Evolutionary conservation across 805 yeast genomes (phyloP).

Genomic region (Zygosaccharomyces gambellarensis): DNA sequence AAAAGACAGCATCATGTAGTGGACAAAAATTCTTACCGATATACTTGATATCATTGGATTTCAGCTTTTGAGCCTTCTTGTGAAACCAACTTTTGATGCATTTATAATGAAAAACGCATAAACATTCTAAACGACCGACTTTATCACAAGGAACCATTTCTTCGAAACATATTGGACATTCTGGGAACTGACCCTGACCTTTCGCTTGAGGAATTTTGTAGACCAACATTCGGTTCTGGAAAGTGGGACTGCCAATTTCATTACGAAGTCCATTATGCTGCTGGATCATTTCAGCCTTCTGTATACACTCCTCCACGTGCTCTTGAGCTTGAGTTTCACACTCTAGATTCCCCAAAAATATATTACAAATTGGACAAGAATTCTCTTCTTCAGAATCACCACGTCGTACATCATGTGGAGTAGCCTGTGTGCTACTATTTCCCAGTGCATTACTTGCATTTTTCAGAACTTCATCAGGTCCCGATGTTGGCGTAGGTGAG

Average conservation of each 20-base stretch:
- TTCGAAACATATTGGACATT: slow-evolving; percentile 93
- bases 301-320: slow-evolving; percentile 70
- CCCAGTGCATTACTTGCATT: slow-evolving; percentile 11
- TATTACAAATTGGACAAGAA: slow-evolving; percentile 41
- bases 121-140: slow-evolving; percentile 88
- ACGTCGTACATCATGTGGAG: slow-evolving; percentile 9
- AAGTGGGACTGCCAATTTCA: slow-evolving; percentile 37
- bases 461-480: slow-evolving; percentile 34
- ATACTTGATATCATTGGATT: slow-evolving; percentile 14
- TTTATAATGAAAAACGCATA: slow-evolving; percentile 87
- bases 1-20: slow-evolving; percentile 41
- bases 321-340: slow-evolving; percentile 41
- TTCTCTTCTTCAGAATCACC: slow-evolving; percentile 17
- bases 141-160: slow-evolving; percentile 80
- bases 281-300: slow-evolving; percentile 45
- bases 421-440: slow-evolving; percentile 6
- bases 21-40: slow-evolving; percentile 44
- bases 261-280: slow-evolving; percentile 52
- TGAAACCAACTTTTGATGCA: slow-evolving; percentile 92
- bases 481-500: slow-evolving; percentile 12
- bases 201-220: slow-evolving; percentile 41
- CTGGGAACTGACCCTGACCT: slow-evolving; percentile 43
- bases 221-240: slow-evolving; percentile 75
- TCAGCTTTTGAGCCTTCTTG: slow-evolving; percentile 55
- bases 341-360: slow-evolving; percentile 14